Conservation (phyloP, 257 asterid genomes). For the Capsicum rhomboideum region DNA sequence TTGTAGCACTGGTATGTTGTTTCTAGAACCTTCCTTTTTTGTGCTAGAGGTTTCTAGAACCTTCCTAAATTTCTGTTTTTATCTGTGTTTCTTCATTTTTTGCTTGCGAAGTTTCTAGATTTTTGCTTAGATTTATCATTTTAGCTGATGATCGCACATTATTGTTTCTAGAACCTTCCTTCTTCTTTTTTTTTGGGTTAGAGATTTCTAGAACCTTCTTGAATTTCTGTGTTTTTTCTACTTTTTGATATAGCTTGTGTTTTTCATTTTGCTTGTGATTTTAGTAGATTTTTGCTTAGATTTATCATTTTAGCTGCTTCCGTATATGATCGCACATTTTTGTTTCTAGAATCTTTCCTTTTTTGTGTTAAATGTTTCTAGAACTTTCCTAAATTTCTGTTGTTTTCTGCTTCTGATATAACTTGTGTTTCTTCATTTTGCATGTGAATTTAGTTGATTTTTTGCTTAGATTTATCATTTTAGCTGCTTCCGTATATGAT, state of each 20-base stretch:
- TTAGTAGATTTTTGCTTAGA: neutral
- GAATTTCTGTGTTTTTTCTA: too few relatives aligned
- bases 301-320: neutral
- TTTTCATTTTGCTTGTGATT: neutral
- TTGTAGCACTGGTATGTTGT: slow-evolving; percentile 1
- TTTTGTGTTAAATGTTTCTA: neutral
- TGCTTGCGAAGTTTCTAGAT: too few relatives aligned
- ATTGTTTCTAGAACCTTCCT: neutral
- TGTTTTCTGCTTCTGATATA: too few relatives aligned
- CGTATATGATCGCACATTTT: neutral
- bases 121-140: too few relatives aligned
- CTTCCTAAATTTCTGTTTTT: neutral
- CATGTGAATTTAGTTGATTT: too few relatives aligned
- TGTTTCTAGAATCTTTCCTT: neutral
- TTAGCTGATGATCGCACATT: too few relatives aligned
- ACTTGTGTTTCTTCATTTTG: too few relatives aligned
- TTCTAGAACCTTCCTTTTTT: neutral
- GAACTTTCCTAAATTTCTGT: too few relatives aligned
- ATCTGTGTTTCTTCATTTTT: too few relatives aligned
- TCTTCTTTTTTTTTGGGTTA: neutral
- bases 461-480: too few relatives aligned
- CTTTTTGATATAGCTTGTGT: neutral
- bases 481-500: too few relatives aligned
- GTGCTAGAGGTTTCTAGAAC: neutral
- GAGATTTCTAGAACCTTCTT: neutral